Evolutionary conservation across 768 basidiomycete genomes (phyloP), one percentile per base, ranked within the genome.

Genomic region (Suillus hirtellus): DNA sequence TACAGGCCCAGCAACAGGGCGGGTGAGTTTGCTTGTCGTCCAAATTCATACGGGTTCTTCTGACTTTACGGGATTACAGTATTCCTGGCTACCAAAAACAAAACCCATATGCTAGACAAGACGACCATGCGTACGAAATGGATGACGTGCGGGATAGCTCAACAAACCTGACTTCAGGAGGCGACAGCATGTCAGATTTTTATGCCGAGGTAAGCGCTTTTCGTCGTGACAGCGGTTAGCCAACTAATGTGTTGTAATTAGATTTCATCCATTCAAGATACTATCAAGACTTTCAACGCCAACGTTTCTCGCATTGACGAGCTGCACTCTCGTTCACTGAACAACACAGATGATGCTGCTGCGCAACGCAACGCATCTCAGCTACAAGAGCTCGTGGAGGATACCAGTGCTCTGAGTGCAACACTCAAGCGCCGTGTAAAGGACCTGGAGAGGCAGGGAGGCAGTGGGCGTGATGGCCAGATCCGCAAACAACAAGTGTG

Each of bases 201-300:
- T 93, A 92, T 72, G 78, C 82, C 49, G 92, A 93, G 81, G 91
- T 89, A 63, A 61, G 82, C 69, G 17, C 50, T n/a, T 31, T 40
- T 24, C 8, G 12, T n/a, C 4, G 38, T 44, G 5, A 44, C 61
- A 42, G 6, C 19, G 4, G 50, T 27, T 19, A 3, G 17, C 17
- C 4, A 54, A 47, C 34, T 49, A 27, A 17, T 43, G 17, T 34
- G 27, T n/a, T 44, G 21, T 4, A 47, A 53, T 2, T 63, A 94
- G 93, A 89, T 95, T 67, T 81, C 89, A 27, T 86, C 84, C 49
- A 77, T 95, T 54, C 90, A 92, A 83, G 90, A 93, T 63, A 79
- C 77, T 60, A 77, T 93, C 43, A 79, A 82, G 27, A 80, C 81
- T 11, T 91, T 90, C 76, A 90, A 88, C 64, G 79, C 83, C 65